Evolutionary conservation across 169 alveolate species (phyloP), one percentile per base, ranked within the genome.

Genomic region (Plasmodium gaboni): DNA sequence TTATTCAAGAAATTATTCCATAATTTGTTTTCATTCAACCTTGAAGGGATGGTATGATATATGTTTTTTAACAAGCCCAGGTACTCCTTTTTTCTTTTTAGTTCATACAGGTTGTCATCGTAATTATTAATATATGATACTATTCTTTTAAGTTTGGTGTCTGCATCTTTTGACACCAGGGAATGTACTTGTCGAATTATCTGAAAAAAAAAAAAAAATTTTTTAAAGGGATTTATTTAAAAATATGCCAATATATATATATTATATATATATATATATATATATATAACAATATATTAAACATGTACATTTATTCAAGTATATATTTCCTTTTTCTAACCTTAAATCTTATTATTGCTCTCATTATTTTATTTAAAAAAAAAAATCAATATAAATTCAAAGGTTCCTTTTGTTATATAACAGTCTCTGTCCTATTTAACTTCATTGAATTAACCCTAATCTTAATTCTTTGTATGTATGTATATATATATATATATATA

Each of bases 11-110:
- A 83, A 28, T 69, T 19, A 12, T 69, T 32, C 91, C 91, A 83
- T 46, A 55, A 19, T 24, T 69, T 73, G 38, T 26, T 67, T 63
- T 83, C 91, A 83, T 83, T 83, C 15, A 83, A 17, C 32, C 91
- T 83, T 13, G 91, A 83, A 10, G 91, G 91, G 17, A 83, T 83
- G 10, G 74, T 68, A 44, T 83, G 57, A 50, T 83, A 83, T 8
- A 83, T 83, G 46, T 83, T 83, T 24, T 85, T 83, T 60, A 83
- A 60, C 53, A 83, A 69, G 19, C 44, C 50, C 28, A 83, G 73
- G 51, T 83, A 83, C 60, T 48, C 71, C 22, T 55, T 69, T 68
- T 69, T 63, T 7, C 57, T 69, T 26, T 68, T 69, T 17, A 71
- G 7, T 8, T 67, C 72, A 13, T 17, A 55, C 9, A 22, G 46